Evolutionary conservation across 805 yeast species (phyloP).

Genomic region (Maudiozyma saulgeensis): DNA sequence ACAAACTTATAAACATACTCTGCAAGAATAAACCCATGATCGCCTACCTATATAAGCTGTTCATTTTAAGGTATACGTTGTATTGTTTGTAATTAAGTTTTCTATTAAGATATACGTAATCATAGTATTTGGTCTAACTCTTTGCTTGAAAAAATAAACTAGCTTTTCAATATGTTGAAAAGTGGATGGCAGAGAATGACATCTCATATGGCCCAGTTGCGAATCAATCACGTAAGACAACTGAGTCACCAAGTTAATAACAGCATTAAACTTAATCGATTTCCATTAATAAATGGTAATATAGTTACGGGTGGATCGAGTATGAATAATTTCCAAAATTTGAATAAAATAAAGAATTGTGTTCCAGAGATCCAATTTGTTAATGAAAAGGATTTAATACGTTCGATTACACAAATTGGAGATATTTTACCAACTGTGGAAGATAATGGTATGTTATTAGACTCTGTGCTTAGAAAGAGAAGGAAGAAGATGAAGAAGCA

Average conservation of each 20-base stretch:
- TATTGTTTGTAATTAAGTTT: too few species aligned
- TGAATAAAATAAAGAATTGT: neutral
- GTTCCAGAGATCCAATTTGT: neutral
- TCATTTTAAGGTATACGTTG: too few species aligned
- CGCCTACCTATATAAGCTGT: too few species aligned
- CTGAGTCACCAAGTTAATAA: neutral
- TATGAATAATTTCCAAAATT: neutral
- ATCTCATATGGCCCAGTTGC: neutral
- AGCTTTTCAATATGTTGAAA: neutral
- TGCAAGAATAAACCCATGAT: too few species aligned
- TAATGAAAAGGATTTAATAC: neutral
- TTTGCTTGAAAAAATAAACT: too few species aligned
- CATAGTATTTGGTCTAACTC: too few species aligned
- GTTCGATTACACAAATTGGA: neutral
- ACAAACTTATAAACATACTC: too few species aligned
- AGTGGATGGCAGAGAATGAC: neutral
- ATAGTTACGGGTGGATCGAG: too few species aligned
- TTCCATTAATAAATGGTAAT: too few species aligned
- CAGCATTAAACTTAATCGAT: neutral
- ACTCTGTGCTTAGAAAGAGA: slow-evolving; percentile 75
- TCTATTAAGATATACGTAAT: too few species aligned
- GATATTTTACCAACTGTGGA: neutral
- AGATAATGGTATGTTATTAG: slow-evolving; percentile 33
- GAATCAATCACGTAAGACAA: neutral
- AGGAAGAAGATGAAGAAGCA: slow-evolving; percentile 96